Conservation (phyloP, 2,329 filamentous ascomycete genomes). For the Xylaria sp. region DNA sequence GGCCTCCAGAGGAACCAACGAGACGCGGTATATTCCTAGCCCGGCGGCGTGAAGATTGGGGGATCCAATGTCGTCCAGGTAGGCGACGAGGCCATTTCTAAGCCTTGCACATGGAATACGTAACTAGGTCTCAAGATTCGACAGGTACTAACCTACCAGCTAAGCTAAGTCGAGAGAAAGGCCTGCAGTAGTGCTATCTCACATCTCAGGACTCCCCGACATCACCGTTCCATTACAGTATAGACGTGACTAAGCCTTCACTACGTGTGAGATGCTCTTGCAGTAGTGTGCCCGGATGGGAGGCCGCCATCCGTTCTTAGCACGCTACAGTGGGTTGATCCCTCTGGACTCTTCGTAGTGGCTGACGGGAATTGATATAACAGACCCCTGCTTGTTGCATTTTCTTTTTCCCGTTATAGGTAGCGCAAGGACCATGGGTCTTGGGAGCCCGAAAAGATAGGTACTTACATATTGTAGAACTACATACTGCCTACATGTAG, state of each 20-base stretch:
- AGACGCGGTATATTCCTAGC: not conserved
- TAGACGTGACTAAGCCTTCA: not conserved
- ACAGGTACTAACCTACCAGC: not conserved
- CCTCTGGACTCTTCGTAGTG: not conserved
- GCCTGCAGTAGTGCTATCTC: constrained; percentile 8
- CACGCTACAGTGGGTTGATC: not conserved
- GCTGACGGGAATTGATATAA: not conserved
- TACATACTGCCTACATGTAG: no score
- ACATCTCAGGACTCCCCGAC: not conserved
- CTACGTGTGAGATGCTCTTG: constrained; percentile 21
- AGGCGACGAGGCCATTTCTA: not conserved
- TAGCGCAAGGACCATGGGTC: not conserved
- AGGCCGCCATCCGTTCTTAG: constrained; percentile 25
- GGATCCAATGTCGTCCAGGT: no score
- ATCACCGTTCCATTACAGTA: not conserved
- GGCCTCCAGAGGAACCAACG: constrained; percentile 1
- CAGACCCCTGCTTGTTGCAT: constrained; percentile 3
- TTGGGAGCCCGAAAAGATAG: not conserved
- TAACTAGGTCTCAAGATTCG: not conserved
- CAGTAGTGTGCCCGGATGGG: constrained; percentile 14
- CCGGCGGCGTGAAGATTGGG: not conserved
- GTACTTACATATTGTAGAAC: not conserved
- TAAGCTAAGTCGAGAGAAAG: not conserved
- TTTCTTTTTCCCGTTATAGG: not conserved
- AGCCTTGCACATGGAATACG: constrained; percentile 1